Conservation (phyloP, 495 filamentous ascomycete genomes). For the Aspergillus coremiiformis region DNA sequence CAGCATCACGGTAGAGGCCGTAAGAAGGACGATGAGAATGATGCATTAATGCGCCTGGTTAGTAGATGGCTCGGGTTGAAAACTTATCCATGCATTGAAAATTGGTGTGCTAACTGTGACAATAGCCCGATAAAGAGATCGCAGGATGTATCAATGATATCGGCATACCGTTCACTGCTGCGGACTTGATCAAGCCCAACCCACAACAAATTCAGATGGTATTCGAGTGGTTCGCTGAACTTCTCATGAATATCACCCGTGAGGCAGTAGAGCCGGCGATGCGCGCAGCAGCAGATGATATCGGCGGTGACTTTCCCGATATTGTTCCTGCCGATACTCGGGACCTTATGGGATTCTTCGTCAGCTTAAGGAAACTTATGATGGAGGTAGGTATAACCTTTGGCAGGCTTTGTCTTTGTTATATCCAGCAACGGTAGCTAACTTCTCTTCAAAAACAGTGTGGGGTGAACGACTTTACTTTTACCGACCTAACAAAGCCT, state of each 20-base stretch:
- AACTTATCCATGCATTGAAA: background rate
- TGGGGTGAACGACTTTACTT: constrained; percentile 86
- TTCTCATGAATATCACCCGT: constrained; percentile 83
- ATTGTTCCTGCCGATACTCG: constrained; percentile 80
- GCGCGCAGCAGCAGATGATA: constrained; percentile 78
- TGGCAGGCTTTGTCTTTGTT: background rate
- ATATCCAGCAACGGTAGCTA: background rate
- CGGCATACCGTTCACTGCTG: constrained; percentile 76
- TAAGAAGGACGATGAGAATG: constrained; percentile 73
- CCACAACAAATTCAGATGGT: constrained; percentile 90
- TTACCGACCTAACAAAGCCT: constrained; percentile 81
- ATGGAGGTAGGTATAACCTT: constrained; percentile 45
- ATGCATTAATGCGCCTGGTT: constrained; percentile 84
- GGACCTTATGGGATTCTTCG: constrained; percentile 89
- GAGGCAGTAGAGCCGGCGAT: constrained; percentile 92
- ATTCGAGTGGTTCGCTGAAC: constrained; percentile 93
- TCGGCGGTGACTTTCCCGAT: constrained; percentile 72
- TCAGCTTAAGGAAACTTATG: constrained; percentile 66
- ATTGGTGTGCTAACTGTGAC: constrained; percentile 11
- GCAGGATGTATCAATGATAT: constrained; percentile 96
- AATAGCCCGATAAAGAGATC: constrained; percentile 74
- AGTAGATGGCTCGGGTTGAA: constrained; percentile 7
- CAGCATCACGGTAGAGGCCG: constrained; percentile 55
- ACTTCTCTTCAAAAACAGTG: constrained; percentile 43
- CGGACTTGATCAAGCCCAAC: constrained; percentile 89